Evolutionary conservation across 192 early-diverging fungal species (phyloP).

Genomic region (Blastocladiella britannica): DNA sequence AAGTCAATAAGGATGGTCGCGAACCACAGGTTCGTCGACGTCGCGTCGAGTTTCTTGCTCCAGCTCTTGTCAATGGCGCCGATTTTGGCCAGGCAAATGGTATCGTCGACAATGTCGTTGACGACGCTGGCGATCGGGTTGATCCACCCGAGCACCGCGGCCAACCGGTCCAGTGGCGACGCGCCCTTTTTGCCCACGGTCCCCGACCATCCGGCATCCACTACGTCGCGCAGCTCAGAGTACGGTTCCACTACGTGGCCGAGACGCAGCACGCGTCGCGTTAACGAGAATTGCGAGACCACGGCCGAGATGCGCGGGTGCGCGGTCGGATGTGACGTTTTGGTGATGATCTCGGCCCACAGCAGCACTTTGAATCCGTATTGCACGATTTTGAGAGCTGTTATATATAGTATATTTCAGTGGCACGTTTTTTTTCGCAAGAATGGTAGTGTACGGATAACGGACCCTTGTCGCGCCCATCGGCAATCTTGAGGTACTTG

Average conservation of each 20-base stretch:
- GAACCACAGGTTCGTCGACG: conserved; percentile 50
- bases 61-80: conserved; percentile 30
- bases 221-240: conserved; percentile 20
- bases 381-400: conserved; percentile 49
- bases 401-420: too few relatives aligned
- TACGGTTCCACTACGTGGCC: conserved; percentile 45
- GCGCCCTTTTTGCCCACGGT: too few relatives aligned
- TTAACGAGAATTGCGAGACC: conserved; percentile 48
- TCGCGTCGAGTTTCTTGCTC: conserved; percentile 27
- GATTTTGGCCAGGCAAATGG: conserved; percentile 48
- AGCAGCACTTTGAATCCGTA: conserved; percentile 55
- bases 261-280: conserved; percentile 54
- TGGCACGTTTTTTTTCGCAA: too few relatives aligned
- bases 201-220: conserved; percentile 5
- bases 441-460: too few relatives aligned
- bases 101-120: conserved; percentile 54
- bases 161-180: too few relatives aligned
- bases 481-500: conserved; percentile 42
- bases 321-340: conserved; percentile 6
- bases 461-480: conserved; percentile 57
- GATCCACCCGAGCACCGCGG: conserved; percentile 11
- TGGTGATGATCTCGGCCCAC: conserved; percentile 14
- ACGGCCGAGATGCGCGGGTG: conserved; percentile 15
- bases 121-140: conserved; percentile 27
- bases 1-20: conserved; percentile 44